Evolutionary conservation across 2,329 filamentous ascomycete genomes (phyloP).

Genomic region (Phoma sp.): DNA sequence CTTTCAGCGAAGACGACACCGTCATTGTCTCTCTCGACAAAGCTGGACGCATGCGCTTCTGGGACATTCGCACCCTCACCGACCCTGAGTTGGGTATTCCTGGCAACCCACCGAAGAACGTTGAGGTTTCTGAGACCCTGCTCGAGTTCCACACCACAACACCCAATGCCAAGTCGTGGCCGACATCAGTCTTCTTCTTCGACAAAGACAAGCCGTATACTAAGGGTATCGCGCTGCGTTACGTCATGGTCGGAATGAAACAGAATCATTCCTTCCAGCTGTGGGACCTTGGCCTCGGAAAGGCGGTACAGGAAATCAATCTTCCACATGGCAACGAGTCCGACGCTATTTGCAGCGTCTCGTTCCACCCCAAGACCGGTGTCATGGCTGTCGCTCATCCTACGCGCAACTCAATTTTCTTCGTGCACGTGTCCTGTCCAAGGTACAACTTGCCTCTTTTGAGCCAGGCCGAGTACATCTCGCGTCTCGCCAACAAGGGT

Average conservation of each 20-base stretch:
- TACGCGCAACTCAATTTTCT: slow-evolving; percentile 96
- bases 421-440: slow-evolving; percentile 91
- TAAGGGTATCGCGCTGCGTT: slow-evolving; percentile 87
- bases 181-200: slow-evolving; percentile 92
- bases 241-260: slow-evolving; percentile 97
- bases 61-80: slow-evolving; percentile 87
- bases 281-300: slow-evolving; percentile 94
- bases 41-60: slow-evolving; percentile 94
- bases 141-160: slow-evolving; percentile 86
- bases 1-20: slow-evolving; percentile 94
- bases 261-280: slow-evolving; percentile 98
- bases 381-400: slow-evolving; percentile 96
- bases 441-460: slow-evolving; percentile 83
- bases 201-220: slow-evolving; percentile 94
- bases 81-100: slow-evolving; percentile 54
- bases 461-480: slow-evolving; percentile 87
- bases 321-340: slow-evolving; percentile 95
- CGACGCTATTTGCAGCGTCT: slow-evolving; percentile 96
- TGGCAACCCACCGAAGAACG: slow-evolving; percentile 53
- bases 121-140: slow-evolving; percentile 85
- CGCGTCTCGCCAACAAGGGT: slow-evolving; percentile 67
- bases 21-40: slow-evolving; percentile 96
- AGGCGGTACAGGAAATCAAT: slow-evolving; percentile 96
- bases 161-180: slow-evolving; percentile 92
- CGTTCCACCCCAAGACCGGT: slow-evolving; percentile 88